Evolutionary conservation across 2,329 filamentous ascomycete genomes (phyloP).

Genomic region (Massarina eburnea): DNA sequence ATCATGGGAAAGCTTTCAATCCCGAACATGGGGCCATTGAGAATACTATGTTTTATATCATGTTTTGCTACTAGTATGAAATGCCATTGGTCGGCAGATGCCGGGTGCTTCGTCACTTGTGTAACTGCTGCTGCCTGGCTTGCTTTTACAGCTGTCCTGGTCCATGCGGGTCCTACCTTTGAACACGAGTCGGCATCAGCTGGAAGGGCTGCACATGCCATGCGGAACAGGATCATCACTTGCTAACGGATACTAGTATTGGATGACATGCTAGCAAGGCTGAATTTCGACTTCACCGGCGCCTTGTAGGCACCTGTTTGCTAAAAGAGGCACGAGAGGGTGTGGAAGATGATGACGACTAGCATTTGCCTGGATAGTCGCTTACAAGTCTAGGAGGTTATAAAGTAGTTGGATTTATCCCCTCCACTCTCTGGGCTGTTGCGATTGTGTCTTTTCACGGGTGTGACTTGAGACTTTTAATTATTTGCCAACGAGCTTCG

Average conservation of each 20-base stretch:
- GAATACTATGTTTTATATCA: no score
- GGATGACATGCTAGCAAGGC: not conserved
- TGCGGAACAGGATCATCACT: no score
- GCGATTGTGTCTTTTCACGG: no score
- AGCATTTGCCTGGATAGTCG: not conserved
- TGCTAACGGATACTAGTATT: no score
- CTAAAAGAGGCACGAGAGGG: not conserved
- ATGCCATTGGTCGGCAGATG: not conserved
- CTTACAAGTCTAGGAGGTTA: not conserved
- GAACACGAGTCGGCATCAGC: no score
- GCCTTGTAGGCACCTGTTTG: not conserved
- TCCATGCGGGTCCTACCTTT: no score
- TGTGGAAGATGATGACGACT: not conserved
- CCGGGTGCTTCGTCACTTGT: not conserved
- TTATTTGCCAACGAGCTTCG: no score
- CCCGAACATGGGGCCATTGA: no score
- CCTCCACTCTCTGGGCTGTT: not conserved
- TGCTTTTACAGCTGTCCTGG: no score
- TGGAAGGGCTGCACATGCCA: not conserved
- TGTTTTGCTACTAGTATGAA: not conserved
- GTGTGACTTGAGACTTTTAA: no score
- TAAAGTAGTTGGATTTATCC: not conserved
- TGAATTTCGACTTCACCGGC: not conserved
- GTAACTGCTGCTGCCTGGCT: conserved; percentile 1
- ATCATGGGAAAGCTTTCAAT: no score